These are phyloP conservation scores for Pachyrhizus erosus DNA, from an alignment of 306 rosid species.

Conservation along the genomic window DNA sequence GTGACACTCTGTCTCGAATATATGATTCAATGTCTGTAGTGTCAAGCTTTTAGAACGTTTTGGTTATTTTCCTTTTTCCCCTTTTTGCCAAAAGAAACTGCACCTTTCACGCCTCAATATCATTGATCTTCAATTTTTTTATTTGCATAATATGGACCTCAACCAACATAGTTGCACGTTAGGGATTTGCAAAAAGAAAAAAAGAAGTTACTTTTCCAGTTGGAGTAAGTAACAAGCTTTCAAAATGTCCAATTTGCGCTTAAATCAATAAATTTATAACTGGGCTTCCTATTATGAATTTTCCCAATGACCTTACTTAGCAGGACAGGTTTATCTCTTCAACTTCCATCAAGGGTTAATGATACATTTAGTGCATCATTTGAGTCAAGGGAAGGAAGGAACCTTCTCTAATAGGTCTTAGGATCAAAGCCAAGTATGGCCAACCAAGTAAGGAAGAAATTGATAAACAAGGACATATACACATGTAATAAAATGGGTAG, in stretches of 20 bases:
- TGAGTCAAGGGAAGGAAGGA: constrained; percentile 33
- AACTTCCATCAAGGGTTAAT: neutral
- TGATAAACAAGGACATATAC: neutral
- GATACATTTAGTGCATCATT: neutral
- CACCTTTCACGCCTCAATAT: constrained; percentile 53
- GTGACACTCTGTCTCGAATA: constrained; percentile 43
- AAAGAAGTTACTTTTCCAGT: constrained; percentile 29
- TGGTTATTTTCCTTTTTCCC: constrained; percentile 53
- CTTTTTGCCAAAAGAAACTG: constrained; percentile 48
- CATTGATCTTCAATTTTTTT: constrained; percentile 21
- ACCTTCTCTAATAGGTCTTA: neutral
- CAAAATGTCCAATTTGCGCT: constrained; percentile 13
- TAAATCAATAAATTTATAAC: constrained; percentile 22
- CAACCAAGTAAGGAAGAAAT: constrained; percentile 7
- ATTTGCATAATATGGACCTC: constrained; percentile 49
- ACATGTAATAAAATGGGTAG: neutral
- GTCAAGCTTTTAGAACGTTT: constrained; percentile 37
- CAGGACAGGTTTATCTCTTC: neutral
- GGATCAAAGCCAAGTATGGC: neutral
- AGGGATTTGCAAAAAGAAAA: constrained; percentile 38
- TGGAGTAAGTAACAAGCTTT: constrained; percentile 19
- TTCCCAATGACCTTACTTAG: neutral
- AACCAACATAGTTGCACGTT: constrained; percentile 25
- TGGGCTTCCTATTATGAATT: neutral
- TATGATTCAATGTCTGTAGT: constrained; percentile 40